Conservation (phyloP, 2,329 filamentous ascomycete genomes). For the Trichoderma atroviride region DNA sequence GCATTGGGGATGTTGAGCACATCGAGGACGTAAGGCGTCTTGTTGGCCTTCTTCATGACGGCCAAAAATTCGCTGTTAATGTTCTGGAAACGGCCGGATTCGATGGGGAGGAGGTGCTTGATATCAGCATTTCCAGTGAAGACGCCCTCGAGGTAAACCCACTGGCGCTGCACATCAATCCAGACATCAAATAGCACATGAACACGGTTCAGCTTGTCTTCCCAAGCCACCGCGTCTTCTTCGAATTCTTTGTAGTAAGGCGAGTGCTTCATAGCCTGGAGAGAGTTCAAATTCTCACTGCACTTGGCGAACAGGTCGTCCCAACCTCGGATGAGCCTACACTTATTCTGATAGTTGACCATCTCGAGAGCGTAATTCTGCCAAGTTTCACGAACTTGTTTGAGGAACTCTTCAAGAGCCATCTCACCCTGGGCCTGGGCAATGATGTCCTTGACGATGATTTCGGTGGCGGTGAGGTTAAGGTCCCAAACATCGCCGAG, state of each 20-base stretch:
- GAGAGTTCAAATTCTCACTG: conserved; percentile 94
- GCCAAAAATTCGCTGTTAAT: conserved; percentile 98
- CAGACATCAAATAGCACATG: conserved; percentile 98
- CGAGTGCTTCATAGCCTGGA: conserved; percentile 98
- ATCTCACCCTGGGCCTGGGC: conserved; percentile 96
- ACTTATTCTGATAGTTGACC: conserved; percentile 97
- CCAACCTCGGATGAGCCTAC: conserved; percentile 94
- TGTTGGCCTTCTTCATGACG: conserved; percentile 99
- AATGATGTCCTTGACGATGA: conserved; percentile 89
- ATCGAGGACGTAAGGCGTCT: conserved; percentile 92
- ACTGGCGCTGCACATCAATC: conserved; percentile 99
- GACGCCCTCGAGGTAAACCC: conserved; percentile 98
- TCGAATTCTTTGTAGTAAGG: conserved; percentile 99
- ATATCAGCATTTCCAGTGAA: conserved; percentile 99
- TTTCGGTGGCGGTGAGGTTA: conserved; percentile 83
- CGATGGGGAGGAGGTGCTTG: conserved; percentile 94
- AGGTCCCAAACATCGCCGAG: conserved; percentile 99
- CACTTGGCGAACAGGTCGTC: conserved; percentile 98
- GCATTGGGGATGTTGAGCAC: conserved; percentile 94
- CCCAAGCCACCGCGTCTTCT: conserved; percentile 94
- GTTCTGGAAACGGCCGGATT: conserved; percentile 96
- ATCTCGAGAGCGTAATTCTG: conserved; percentile 92
- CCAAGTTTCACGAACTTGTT: conserved; percentile 96
- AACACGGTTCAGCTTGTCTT: conserved; percentile 95
- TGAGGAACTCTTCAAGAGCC: conserved; percentile 96